Percentiles rank a stretch among this genome's conserved stretches.
phyloP scores from a whole-genome alignment of 768 basidiomycete species.

The Megacollybia marginata region DNA sequence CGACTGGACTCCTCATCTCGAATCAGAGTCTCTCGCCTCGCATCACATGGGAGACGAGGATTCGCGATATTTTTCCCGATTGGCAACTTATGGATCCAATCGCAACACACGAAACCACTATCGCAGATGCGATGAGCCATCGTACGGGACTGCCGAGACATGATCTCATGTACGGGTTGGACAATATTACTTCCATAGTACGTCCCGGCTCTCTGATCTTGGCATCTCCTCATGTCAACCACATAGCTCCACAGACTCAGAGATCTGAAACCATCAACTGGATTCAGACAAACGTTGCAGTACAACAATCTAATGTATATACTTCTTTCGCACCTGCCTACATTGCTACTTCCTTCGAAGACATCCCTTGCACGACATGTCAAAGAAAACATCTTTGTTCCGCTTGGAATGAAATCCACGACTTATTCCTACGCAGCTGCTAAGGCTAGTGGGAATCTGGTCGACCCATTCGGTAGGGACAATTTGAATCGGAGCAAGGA shows the following conservation, averaged over 20 bases:
- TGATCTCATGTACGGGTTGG: slow-evolving; percentile 7
- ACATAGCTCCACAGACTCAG: slow-evolving; percentile 7
- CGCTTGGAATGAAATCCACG: slow-evolving; percentile 17
- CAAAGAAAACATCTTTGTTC: slow-evolving; percentile 19
- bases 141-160: slow-evolving; percentile 13
- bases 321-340: slow-evolving; percentile 8
- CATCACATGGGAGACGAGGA: slow-evolving; percentile 18
- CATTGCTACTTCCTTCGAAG: slow-evolving; percentile 1
- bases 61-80: slow-evolving; percentile 16
- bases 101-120: slow-evolving; percentile 8
- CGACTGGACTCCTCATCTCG: slow-evolving; percentile 19
- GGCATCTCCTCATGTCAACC: neutral
- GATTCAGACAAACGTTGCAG: slow-evolving; percentile 11
- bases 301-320: slow-evolving; percentile 17
- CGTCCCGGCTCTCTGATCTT: neutral
- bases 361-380: slow-evolving; percentile 23
- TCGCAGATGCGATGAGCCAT: slow-evolving; percentile 15
- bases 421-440: slow-evolving; percentile 21
- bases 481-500: slow-evolving; percentile 11
- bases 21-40: slow-evolving; percentile 18
- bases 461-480: slow-evolving; percentile 15
- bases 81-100: slow-evolving; percentile 18
- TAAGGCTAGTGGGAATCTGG: slow-evolving; percentile 16
- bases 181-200: slow-evolving; percentile 3
- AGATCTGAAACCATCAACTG: slow-evolving; percentile 11